Evolutionary conservation across 1,139 yeast species (phyloP), one percentile per base, ranked within the genome.

Genomic region (Pichiaceae sp.): DNA sequence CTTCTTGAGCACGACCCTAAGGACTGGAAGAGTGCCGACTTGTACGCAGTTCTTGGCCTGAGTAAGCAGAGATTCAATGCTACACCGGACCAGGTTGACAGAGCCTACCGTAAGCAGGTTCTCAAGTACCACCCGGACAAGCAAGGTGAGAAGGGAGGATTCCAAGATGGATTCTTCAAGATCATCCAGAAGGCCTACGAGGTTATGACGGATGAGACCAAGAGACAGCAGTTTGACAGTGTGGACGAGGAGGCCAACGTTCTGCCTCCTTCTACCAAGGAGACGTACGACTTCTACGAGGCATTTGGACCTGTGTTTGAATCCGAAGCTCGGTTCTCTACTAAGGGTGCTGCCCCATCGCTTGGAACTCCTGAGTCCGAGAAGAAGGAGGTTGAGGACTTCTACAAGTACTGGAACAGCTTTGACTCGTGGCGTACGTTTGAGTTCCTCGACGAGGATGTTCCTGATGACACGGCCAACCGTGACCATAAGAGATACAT

Each of bases 401-500:
- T 91, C 68, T 91, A 91, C 71, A 68, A 72, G 42, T 86, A 85
- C 72, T 91, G 93, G 91, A 87, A 87, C 65, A 82, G 83, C 62
- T 86, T 91, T 53, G 97, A 91, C 62, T 91, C 98, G 24, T 91
- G 99, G 99, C 86, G 95, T 72, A 72, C 96, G 33, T 91, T 91
- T 59, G 99, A 91, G 69, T 91, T 89, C 68, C 77, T 89, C 62
- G 99, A 91, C 59, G 98, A 91, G 70, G 99, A 91, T 61, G 96
- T 89, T 57, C 99, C 99, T 49, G 99, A 91, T 70, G 99, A 91
- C 67, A 84, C 96, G 45, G 85, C 95, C 46, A 93, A 91, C 78
- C 87, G 99, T 74, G 98, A 91, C 63, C 95, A 91, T 75, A 91
- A 91, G 73, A 94, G 99, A 70, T 85, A 87, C 70, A 82, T 89